Conservation (phyloP, 1,284 basidiomycete genomes). For the Sanghuangporus weigelae region DNA sequence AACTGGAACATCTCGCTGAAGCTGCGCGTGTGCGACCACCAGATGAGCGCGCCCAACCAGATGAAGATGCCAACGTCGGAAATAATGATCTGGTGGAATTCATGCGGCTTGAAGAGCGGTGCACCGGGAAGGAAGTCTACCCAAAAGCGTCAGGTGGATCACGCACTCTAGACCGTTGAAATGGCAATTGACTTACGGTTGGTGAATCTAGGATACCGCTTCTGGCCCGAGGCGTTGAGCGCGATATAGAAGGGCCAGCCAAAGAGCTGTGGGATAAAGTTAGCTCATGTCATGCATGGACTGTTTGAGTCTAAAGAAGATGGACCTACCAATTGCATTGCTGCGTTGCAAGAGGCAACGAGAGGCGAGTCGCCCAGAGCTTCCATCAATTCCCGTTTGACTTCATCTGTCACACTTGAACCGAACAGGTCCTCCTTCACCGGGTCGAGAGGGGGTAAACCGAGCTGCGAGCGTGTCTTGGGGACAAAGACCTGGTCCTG, state of each 20-base stretch:
- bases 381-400: conserved; percentile 80
- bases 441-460: conserved; percentile 61
- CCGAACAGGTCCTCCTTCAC: conserved; percentile 67
- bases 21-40: conserved; percentile 60
- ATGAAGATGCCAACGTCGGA: conserved; percentile 84
- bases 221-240: conserved; percentile 86
- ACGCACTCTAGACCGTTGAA: not conserved
- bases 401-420: conserved; percentile 61
- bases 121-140: conserved; percentile 76
- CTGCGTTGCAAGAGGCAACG: conserved; percentile 60
- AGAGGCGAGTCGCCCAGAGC: conserved; percentile 92
- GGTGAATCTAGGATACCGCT: conserved; percentile 74
- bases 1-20: conserved; percentile 75
- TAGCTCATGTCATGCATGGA: not conserved
- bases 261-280: conserved; percentile 41
- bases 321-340: conserved; percentile 60
- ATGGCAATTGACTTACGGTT: conserved; percentile 63
- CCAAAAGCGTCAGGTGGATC: not conserved
- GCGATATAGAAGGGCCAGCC: conserved; percentile 90
- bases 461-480: conserved; percentile 72
- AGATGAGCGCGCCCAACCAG: conserved; percentile 60
- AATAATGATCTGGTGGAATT: conserved; percentile 73
- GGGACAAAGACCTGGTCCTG: conserved; percentile 98
- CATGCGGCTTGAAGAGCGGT: conserved; percentile 83
- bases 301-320: not conserved